A percentile compares a stretch with the other conserved stretches of the same genome.
Conservation (phyloP, 2,329 filamentous ascomycete species). For the Hymenoscyphus fructigenus region DNA sequence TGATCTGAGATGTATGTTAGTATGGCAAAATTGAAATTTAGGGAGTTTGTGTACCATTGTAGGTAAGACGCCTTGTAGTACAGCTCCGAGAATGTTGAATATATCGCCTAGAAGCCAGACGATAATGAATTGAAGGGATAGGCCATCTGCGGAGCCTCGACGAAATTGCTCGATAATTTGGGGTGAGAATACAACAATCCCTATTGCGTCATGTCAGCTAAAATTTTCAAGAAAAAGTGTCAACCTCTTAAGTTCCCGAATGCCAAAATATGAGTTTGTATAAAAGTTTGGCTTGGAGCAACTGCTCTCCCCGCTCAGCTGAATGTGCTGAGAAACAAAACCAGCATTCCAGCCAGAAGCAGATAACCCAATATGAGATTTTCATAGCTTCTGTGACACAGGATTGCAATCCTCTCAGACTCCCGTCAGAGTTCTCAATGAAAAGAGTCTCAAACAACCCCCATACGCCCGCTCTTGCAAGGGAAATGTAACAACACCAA, state of each 20-base stretch:
- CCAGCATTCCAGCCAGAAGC: neutral
- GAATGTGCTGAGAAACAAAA: neutral
- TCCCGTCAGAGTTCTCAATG: too few relatives aligned
- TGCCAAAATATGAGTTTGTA: neutral
- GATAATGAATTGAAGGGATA: slow-evolving; percentile 88
- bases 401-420: neutral
- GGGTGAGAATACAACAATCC: slow-evolving; percentile 96
- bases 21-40: neutral
- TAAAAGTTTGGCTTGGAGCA: neutral
- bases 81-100: slow-evolving; percentile 92
- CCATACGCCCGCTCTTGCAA: neutral
- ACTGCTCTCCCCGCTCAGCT: neutral
- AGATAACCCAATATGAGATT: neutral
- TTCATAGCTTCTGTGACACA: neutral
- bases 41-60: slow-evolving; percentile 67
- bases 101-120: slow-evolving; percentile 93
- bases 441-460: neutral
- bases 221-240: neutral
- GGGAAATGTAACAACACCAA: neutral
- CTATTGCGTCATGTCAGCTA: slow-evolving; percentile 39
- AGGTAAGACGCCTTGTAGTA: slow-evolving; percentile 85
- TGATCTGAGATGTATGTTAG: slow-evolving; percentile 54
- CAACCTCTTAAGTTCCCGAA: neutral
- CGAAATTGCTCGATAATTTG: slow-evolving; percentile 96
- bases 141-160: slow-evolving; percentile 77